Evolutionary conservation across 176 grass and related monocot species (phyloP).

Genomic region (Musa itinerans): DNA sequence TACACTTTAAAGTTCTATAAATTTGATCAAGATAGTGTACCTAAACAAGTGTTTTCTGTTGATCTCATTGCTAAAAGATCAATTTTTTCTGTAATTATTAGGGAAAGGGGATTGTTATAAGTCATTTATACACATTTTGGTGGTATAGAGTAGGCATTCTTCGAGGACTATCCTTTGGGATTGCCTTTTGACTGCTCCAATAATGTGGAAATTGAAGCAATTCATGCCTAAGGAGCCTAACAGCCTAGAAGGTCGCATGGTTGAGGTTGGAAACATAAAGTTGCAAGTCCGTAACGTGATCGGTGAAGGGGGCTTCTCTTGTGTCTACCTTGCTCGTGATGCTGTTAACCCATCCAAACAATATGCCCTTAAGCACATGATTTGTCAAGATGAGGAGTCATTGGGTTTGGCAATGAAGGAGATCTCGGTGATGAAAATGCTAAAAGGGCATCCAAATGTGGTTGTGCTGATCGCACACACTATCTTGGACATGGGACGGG

Average conservation of each 20-base stretch:
- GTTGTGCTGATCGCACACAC: constrained; percentile 55
- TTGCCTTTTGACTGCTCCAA: not conserved
- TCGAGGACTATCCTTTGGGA: constrained; percentile 3
- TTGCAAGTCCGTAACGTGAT: constrained; percentile 54
- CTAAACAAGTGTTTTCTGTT: not conserved
- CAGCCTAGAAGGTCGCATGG: constrained; percentile 56
- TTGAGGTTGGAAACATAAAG: constrained; percentile 59
- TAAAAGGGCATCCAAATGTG: constrained; percentile 73
- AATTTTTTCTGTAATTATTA: not conserved
- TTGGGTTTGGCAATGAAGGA: constrained; percentile 67
- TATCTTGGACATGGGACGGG: constrained; percentile 67
- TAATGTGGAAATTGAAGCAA: constrained; percentile 75
- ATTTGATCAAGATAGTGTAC: not conserved
- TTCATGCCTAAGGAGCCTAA: constrained; percentile 48
- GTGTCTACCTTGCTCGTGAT: constrained; percentile 59
- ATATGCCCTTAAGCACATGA: constrained; percentile 74
- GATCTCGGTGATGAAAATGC: constrained; percentile 58
- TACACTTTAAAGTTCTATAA: not conserved
- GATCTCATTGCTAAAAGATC: not conserved
- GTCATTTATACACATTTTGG: not conserved
- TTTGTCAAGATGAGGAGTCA: constrained; percentile 60
- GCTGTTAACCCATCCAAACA: constrained; percentile 38
- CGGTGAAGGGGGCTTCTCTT: constrained; percentile 82
- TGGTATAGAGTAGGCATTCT: constrained; percentile 11
- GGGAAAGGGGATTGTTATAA: not conserved